Evolutionary conservation across 192 early-diverging fungal species (phyloP).

Genomic region (Helicostylum pulchrum): DNA sequence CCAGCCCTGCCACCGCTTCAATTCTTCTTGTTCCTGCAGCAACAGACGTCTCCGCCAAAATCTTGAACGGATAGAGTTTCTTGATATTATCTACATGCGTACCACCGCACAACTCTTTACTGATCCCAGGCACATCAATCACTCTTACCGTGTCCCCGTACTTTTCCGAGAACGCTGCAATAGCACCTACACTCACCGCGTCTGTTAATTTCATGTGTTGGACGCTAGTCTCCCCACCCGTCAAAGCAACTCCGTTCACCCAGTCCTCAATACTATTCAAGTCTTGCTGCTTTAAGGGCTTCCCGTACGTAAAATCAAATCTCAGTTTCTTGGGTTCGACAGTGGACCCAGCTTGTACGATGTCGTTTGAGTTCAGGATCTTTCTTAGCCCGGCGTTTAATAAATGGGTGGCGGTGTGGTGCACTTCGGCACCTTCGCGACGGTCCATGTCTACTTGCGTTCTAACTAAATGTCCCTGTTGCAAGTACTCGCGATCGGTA

Average conservation of each 20-base stretch:
- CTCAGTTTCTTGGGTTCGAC: conserved; percentile 50
- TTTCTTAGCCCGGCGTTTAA: conserved; percentile 52
- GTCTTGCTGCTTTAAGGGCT: conserved; percentile 41
- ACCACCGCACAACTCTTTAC: conserved; percentile 56
- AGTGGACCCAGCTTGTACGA: conserved; percentile 54
- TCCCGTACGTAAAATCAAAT: conserved; percentile 58
- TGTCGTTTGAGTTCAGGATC: conserved; percentile 37
- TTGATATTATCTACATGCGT: conserved; percentile 52
- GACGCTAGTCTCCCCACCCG: conserved; percentile 31
- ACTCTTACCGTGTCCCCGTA: conserved; percentile 55
- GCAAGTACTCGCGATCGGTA: conserved; percentile 39
- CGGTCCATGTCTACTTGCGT: conserved; percentile 38
- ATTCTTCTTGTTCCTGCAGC: conserved; percentile 61
- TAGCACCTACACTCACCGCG: conserved; percentile 49
- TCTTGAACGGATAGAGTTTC: conserved; percentile 53
- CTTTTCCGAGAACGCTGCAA: conserved; percentile 53
- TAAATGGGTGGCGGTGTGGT: conserved; percentile 59
- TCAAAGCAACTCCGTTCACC: conserved; percentile 45
- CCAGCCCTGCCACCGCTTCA: conserved; percentile 52
- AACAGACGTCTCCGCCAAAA: conserved; percentile 50
- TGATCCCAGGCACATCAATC: conserved; percentile 48
- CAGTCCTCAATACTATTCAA: conserved; percentile 46
- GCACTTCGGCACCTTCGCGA: conserved; percentile 46
- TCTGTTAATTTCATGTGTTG: conserved; percentile 43
- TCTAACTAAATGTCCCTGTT: conserved; percentile 36